Percentiles rank a stretch among this genome's conserved stretches.
phyloP scores from a whole-genome alignment of 768 basidiomycete genomes.

The Lentinula lateritia region DNA sequence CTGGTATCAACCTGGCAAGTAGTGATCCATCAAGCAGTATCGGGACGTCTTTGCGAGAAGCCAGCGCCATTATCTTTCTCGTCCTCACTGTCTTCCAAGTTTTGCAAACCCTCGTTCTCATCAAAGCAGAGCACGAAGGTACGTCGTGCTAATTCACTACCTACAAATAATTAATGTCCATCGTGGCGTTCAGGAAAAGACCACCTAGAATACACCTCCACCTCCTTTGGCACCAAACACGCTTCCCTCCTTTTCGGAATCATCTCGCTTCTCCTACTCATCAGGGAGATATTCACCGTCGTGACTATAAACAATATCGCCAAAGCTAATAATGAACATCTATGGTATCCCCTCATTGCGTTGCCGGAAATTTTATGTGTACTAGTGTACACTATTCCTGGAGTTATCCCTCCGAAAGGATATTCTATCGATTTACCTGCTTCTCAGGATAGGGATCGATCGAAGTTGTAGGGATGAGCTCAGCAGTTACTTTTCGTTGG shows the following conservation, averaged over 20 bases:
- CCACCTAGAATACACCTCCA: neutral
- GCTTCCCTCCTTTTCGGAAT: constrained; percentile 24
- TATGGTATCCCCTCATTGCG: constrained; percentile 38
- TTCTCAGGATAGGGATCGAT: too few species aligned
- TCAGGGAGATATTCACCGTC: constrained; percentile 30
- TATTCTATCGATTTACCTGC: too few species aligned
- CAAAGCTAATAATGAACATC: constrained; percentile 25
- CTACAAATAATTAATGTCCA: neutral
- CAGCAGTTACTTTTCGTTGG: too few species aligned
- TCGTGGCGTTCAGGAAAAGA: neutral
- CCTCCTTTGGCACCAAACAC: constrained; percentile 20
- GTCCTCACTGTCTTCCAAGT: constrained; percentile 27
- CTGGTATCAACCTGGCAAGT: constrained; percentile 14
- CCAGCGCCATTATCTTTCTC: constrained; percentile 30
- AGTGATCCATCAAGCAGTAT: constrained; percentile 11
- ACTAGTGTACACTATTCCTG: constrained; percentile 24
- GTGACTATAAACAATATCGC: constrained; percentile 22
- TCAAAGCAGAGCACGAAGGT: neutral
- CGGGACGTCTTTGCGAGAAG: constrained; percentile 20
- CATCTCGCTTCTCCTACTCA: constrained; percentile 29
- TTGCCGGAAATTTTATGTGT: constrained; percentile 35
- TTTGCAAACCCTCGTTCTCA: constrained; percentile 21
- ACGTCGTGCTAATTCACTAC: neutral
- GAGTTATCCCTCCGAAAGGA: constrained; percentile 23
- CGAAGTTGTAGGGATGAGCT: too few species aligned